A percentile compares a stretch with the other conserved stretches of the same genome.
phyloP scores from a whole-genome alignment of 2,329 filamentous ascomycete species.

The Bisporella sp. region DNA sequence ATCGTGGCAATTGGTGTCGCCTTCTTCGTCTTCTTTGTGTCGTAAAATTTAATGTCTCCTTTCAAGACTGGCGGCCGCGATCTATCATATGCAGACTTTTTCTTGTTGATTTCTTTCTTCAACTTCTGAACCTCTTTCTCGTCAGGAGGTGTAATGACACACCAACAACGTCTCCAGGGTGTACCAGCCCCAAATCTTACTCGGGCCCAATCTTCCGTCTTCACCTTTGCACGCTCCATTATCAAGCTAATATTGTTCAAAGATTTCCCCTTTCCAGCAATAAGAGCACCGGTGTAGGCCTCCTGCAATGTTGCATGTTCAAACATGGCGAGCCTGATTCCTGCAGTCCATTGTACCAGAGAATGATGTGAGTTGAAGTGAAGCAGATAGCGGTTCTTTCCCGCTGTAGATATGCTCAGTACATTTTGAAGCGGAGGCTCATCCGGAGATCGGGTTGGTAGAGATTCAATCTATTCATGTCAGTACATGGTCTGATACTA shows the following conservation, averaged over 20 bases:
- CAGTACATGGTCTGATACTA: constrained; percentile 13
- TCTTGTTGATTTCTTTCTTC: constrained; percentile 77
- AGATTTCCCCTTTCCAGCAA: constrained; percentile 85
- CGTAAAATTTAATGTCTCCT: constrained; percentile 92
- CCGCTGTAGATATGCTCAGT: constrained; percentile 89
- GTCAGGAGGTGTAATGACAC: constrained; percentile 84
- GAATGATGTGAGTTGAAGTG: constrained; percentile 96
- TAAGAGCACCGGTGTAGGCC: constrained; percentile 90
- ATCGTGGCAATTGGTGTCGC: constrained; percentile 84
- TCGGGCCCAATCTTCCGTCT: constrained; percentile 86
- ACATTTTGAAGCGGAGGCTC: constrained; percentile 89
- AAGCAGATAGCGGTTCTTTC: constrained; percentile 87
- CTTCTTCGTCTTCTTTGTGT: constrained; percentile 86
- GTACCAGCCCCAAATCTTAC: constrained; percentile 94
- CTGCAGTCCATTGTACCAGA: constrained; percentile 90
- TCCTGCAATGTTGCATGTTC: constrained; percentile 92
- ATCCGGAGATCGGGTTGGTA: constrained; percentile 71
- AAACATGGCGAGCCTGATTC: constrained; percentile 88
- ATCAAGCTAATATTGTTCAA: constrained; percentile 88
- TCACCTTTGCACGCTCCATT: constrained; percentile 71
- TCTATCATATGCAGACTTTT: constrained; percentile 76
- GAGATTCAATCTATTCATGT: constrained; percentile 66
- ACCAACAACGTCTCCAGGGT: constrained; percentile 95
- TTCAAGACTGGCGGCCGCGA: constrained; percentile 60
- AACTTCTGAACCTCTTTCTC: constrained; percentile 85